A percentile compares a stretch with the other conserved stretches of the same genome.
Conservation (phyloP, 257 asterid species). For the Gardenia jasminoides region DNA sequence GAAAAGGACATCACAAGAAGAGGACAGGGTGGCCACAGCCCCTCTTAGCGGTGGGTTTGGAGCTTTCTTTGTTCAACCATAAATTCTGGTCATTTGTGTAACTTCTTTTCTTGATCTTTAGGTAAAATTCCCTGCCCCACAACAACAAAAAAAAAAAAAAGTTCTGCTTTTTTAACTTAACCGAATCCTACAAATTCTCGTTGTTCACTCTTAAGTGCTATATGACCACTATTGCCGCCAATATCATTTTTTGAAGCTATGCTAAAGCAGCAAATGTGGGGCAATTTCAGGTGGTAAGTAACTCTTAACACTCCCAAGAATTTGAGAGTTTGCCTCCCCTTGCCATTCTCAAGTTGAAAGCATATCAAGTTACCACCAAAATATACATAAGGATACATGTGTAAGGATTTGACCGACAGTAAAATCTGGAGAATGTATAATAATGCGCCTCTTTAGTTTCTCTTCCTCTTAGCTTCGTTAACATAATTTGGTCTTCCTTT, state of each 20-base stretch:
- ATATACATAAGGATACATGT: no score
- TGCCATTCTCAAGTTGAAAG: no score
- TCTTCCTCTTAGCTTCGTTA: no score
- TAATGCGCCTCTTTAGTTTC: no score
- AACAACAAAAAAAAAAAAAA: no score
- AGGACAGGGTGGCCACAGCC: constrained; percentile 64
- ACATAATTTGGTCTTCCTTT: no score
- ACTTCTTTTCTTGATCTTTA: not conserved
- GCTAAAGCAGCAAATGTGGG: not conserved
- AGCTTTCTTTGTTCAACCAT: constrained; percentile 49
- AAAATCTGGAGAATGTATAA: no score
- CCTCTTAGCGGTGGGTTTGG: constrained; percentile 73
- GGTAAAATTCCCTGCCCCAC: not conserved
- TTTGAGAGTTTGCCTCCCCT: no score
- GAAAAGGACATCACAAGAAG: constrained; percentile 64
- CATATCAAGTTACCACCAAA: no score
- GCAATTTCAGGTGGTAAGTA: no score
- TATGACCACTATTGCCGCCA: not conserved
- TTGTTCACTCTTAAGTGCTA: not conserved
- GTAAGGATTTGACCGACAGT: no score
- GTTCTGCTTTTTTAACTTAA: not conserved
- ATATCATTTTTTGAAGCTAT: not conserved
- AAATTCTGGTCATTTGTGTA: constrained; percentile 9
- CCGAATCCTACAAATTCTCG: not conserved
- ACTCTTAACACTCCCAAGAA: no score